phyloP scores from a whole-genome alignment of 2,329 filamentous ascomycete genomes.

The Aureobasidium sp. region DNA sequence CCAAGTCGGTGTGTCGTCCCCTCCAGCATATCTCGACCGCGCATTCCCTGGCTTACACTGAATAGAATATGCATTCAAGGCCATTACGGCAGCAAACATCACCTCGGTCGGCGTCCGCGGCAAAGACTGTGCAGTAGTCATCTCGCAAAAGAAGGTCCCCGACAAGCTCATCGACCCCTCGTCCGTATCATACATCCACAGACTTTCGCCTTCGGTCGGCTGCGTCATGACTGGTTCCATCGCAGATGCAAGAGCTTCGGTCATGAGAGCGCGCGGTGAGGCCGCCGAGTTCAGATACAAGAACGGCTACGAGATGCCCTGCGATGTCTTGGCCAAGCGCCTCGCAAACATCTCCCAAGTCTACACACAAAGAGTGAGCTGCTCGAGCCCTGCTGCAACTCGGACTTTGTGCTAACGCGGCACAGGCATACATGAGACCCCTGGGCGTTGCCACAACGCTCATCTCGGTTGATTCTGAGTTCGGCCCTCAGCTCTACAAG shows the following conservation, averaged over 20 bases:
- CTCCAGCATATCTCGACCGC: neutral
- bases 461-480: slow-evolving; percentile 87
- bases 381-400: neutral
- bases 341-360: slow-evolving; percentile 99
- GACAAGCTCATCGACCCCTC: slow-evolving; percentile 98
- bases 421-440: slow-evolving; percentile 90
- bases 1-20: slow-evolving; percentile 80
- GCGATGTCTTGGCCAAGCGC: slow-evolving; percentile 91
- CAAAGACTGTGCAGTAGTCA: slow-evolving; percentile 92
- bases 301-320: slow-evolving; percentile 98
- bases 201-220: slow-evolving; percentile 89
- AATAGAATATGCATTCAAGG: slow-evolving; percentile 99
- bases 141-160: slow-evolving; percentile 99
- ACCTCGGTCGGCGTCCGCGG: slow-evolving; percentile 93
- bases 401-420: slow-evolving; percentile 7
- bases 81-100: slow-evolving; percentile 98
- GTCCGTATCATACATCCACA: slow-evolving; percentile 96
- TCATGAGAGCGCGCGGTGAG: slow-evolving; percentile 87
- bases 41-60: slow-evolving; percentile 12
- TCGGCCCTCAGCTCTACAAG: slow-evolving; percentile 93
- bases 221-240: slow-evolving; percentile 99
- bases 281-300: slow-evolving; percentile 98
- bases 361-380: slow-evolving; percentile 84
- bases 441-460: slow-evolving; percentile 92
- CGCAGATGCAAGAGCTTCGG: slow-evolving; percentile 88